These are phyloP conservation scores for Onygenales sp. DNA, from an alignment of 2,329 filamentous ascomycete species.

Conservation along the genomic window DNA sequence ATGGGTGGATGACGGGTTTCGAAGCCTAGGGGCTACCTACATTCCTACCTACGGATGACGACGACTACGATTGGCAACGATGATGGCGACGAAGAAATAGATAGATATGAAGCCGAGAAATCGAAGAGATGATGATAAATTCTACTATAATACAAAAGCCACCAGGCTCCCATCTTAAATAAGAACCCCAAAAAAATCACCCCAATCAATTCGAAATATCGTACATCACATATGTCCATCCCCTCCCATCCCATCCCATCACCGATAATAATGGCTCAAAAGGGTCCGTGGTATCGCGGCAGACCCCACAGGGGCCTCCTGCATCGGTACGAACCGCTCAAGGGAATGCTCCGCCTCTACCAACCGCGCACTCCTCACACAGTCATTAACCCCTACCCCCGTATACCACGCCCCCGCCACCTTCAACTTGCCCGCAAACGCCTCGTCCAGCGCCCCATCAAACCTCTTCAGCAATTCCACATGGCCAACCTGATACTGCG, in stretches of 20 bases:
- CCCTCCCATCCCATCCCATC: too few relatives aligned
- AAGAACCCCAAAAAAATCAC: too few relatives aligned
- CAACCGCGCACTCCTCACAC: constrained; percentile 47
- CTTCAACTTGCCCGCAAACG: constrained; percentile 55
- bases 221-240: too few relatives aligned
- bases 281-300: too few relatives aligned
- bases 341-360: constrained; percentile 26
- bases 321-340: background rate
- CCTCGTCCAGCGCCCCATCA: constrained; percentile 43
- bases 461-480: constrained; percentile 49
- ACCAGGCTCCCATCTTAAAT: too few relatives aligned
- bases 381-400: constrained; percentile 44
- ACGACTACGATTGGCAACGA: too few relatives aligned
- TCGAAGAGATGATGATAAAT: background rate
- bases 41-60: too few relatives aligned
- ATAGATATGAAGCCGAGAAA: background rate
- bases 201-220: too few relatives aligned
- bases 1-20: too few relatives aligned
- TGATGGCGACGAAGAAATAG: background rate
- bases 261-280: too few relatives aligned
- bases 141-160: too few relatives aligned
- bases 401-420: constrained; percentile 50
- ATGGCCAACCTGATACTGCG: constrained; percentile 82
- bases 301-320: constrained; percentile 6
- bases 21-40: too few relatives aligned